These are phyloP conservation scores for Nitzschia sp. DNA, from an alignment of 108 stramenopile species.

Conservation along the genomic window DNA sequence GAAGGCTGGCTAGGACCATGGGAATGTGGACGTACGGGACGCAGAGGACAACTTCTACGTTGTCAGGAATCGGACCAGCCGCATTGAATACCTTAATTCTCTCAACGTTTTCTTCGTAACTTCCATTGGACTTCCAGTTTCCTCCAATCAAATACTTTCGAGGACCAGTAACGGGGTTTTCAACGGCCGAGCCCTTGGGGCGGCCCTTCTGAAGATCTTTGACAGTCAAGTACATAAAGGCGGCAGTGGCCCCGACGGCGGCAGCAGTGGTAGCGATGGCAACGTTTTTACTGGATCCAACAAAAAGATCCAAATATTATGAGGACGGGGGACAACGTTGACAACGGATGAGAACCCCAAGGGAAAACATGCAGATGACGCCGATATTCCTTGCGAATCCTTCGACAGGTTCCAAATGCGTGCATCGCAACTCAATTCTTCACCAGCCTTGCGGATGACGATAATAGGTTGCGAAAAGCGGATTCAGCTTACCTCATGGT, in stretches of 20 bases:
- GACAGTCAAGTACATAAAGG: background rate
- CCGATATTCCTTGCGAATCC: no score
- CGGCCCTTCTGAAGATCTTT: slow-evolving; percentile 28
- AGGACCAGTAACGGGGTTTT: slow-evolving; percentile 36
- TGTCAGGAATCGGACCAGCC: slow-evolving; percentile 83
- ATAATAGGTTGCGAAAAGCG: no score
- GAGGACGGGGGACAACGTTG: no score
- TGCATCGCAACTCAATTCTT: no score
- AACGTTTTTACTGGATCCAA: background rate
- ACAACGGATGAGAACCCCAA: no score
- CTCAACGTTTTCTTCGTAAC: slow-evolving; percentile 62
- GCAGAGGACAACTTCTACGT: slow-evolving; percentile 84
- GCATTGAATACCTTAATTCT: slow-evolving; percentile 86
- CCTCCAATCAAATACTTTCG: slow-evolving; percentile 91
- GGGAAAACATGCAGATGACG: no score
- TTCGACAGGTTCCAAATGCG: no score
- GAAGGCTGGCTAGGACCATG: slow-evolving; percentile 54
- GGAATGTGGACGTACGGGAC: slow-evolving; percentile 81
- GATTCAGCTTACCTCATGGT: no score
- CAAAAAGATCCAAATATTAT: no score
- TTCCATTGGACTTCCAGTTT: slow-evolving; percentile 96
- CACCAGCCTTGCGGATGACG: no score
- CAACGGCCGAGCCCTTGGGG: slow-evolving; percentile 31
- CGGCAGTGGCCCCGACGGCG: background rate
- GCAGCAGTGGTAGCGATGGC: slow-evolving; percentile 1